Conservation (phyloP, 495 filamentous ascomycete genomes). For the Hypoxylon fragiforme region DNA sequence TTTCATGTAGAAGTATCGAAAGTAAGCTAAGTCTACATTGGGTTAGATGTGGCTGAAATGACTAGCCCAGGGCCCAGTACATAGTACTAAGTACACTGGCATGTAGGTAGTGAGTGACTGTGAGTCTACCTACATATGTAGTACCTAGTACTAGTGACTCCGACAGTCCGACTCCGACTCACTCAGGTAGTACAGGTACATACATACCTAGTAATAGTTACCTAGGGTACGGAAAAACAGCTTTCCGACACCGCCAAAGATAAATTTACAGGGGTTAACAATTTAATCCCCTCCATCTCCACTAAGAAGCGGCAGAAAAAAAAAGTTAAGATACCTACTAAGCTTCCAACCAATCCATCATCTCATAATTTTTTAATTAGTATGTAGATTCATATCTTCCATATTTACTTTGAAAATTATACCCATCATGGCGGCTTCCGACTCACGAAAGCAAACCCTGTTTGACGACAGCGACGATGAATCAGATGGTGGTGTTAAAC, state of each 20-base stretch:
- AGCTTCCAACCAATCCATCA: neutral
- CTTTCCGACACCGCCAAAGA: slow-evolving; percentile 34
- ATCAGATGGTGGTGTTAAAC: slow-evolving; percentile 55
- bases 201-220: neutral
- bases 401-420: too few species aligned
- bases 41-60: slow-evolving; percentile 2
- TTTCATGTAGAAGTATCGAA: neutral
- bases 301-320: slow-evolving; percentile 34
- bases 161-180: too few species aligned
- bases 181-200: neutral
- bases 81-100: too few species aligned
- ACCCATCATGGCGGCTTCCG: slow-evolving; percentile 36
- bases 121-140: too few species aligned
- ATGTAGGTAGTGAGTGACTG: too few species aligned
- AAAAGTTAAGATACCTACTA: slow-evolving; percentile 21
- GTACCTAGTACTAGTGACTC: too few species aligned
- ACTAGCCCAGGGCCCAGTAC: too few species aligned
- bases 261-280: neutral
- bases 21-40: neutral
- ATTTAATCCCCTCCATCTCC: slow-evolving; percentile 14
- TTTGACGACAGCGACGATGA: slow-evolving; percentile 52
- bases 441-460: slow-evolving; percentile 35
- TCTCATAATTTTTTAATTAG: neutral
- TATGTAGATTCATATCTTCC: neutral
- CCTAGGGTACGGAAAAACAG: slow-evolving; percentile 17